Conservation (phyloP, 163 green algal genomes). For the Scenedesmus sp. region DNA sequence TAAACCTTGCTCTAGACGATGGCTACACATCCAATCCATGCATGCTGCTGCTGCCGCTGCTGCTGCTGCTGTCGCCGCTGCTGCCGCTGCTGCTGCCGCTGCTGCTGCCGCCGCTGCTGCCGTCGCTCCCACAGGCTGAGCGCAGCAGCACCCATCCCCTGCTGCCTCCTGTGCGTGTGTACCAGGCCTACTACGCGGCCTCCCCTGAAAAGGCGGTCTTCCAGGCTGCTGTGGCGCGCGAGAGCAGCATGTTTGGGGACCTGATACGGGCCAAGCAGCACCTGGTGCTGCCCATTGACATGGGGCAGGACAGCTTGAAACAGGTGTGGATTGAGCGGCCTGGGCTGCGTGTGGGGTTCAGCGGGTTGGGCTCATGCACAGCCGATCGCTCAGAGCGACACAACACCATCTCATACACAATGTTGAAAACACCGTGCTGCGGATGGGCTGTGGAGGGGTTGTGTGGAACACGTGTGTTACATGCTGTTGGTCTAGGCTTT, state of each 20-base stretch:
- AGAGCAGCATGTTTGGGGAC: conserved; percentile 78
- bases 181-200: conserved; percentile 80
- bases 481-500: too few species aligned
- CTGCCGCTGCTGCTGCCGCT: not conserved
- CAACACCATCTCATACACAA: too few species aligned
- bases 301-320: conserved; percentile 32
- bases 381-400: conserved; percentile 66
- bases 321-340: conserved; percentile 27
- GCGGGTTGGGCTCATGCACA: not conserved
- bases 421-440: too few species aligned
- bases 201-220: conserved; percentile 78
- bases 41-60: not conserved
- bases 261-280: conserved; percentile 91
- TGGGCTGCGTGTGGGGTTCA: too few species aligned
- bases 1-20: too few species aligned
- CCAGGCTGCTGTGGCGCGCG: conserved; percentile 67
- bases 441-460: conserved; percentile 51
- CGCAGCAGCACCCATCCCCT: not conserved
- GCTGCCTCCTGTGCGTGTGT: conserved; percentile 69
- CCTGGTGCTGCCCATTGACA: conserved; percentile 79
- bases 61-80: not conserved
- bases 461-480: too few species aligned
- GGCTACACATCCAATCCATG: too few species aligned
- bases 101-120: conserved; percentile 6
- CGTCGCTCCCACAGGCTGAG: conserved; percentile 8